Evolutionary conservation across 2,329 filamentous ascomycete species (phyloP).

Genomic region (Penicillium sp.): DNA sequence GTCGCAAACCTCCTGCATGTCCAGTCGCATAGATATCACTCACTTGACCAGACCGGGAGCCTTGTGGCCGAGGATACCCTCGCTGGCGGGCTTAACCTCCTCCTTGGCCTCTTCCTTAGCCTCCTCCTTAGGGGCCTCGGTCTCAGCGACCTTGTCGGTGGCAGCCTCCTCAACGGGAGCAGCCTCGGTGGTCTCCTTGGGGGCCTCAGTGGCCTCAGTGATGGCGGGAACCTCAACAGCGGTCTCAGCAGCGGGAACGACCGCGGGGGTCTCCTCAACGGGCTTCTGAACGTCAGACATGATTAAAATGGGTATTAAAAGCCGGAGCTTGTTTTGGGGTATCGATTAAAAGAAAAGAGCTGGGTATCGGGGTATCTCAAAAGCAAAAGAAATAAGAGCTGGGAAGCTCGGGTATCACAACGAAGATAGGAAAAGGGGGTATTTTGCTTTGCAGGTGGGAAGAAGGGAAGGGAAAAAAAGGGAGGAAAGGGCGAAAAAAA

Average conservation of each 20-base stretch:
- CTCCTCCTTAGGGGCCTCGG: conserved; percentile 13
- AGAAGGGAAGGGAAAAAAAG: conserved; percentile 19
- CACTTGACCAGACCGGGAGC: conserved; percentile 87
- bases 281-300: conserved; percentile 29
- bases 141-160: conserved; percentile 8
- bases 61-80: conserved; percentile 89
- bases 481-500: conserved; percentile 22
- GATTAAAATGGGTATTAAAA: conserved; percentile 27
- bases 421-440: conserved; percentile 20
- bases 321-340: conserved; percentile 16
- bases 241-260: conserved; percentile 18
- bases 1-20: conserved; percentile 1
- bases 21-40: conserved; percentile 38
- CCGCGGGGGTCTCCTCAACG: conserved; percentile 28
- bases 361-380: conserved; percentile 27
- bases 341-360: conserved; percentile 24
- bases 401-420: conserved; percentile 29
- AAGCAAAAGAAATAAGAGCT: conserved; percentile 31
- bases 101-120: conserved; percentile 23
- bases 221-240: conserved; percentile 10
- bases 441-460: conserved; percentile 19
- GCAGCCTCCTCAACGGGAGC: conserved; percentile 13
- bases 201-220: conserved; percentile 9
- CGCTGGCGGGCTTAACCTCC: conserved; percentile 70
- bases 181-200: conserved; percentile 16